phyloP scores from a whole-genome alignment of 257 asterid genomes.

The Gynochthodes officinalis region DNA sequence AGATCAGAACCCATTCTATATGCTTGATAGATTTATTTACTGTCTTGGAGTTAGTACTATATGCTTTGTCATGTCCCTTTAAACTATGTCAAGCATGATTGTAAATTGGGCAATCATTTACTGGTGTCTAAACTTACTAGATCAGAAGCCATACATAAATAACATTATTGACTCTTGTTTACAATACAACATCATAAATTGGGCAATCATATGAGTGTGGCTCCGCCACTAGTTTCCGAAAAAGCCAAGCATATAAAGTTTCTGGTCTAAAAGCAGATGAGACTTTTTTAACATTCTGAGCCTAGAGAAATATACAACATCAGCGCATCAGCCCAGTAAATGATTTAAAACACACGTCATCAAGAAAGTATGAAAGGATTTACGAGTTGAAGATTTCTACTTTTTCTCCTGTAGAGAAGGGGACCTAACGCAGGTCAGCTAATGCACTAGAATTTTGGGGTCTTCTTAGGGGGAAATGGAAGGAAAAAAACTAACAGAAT shows the following conservation, averaged over 20 bases:
- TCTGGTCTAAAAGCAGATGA: not conserved
- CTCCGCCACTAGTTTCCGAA: not conserved
- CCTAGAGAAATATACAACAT: not conserved
- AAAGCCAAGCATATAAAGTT: not conserved
- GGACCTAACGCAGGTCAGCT: not conserved
- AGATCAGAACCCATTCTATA: not conserved
- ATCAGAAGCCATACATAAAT: not conserved
- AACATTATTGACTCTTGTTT: not conserved
- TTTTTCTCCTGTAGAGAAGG: not conserved
- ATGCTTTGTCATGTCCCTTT: constrained; percentile 1
- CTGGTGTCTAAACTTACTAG: constrained; percentile 1
- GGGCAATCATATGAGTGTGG: not conserved
- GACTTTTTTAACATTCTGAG: not conserved
- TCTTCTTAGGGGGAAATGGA: too few species aligned
- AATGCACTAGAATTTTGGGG: not conserved
- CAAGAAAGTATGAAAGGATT: not conserved
- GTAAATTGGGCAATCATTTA: too few species aligned
- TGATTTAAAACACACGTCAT: not conserved
- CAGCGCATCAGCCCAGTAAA: not conserved
- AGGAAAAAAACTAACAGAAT: not conserved
- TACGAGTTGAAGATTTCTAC: not conserved
- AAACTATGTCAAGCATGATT: not conserved
- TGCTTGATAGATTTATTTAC: not conserved
- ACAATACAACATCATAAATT: not conserved
- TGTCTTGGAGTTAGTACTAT: not conserved